These are phyloP conservation scores for Solanum aculeatissimum DNA, from an alignment of 305 asterid genomes.

Conservation along the genomic window DNA sequence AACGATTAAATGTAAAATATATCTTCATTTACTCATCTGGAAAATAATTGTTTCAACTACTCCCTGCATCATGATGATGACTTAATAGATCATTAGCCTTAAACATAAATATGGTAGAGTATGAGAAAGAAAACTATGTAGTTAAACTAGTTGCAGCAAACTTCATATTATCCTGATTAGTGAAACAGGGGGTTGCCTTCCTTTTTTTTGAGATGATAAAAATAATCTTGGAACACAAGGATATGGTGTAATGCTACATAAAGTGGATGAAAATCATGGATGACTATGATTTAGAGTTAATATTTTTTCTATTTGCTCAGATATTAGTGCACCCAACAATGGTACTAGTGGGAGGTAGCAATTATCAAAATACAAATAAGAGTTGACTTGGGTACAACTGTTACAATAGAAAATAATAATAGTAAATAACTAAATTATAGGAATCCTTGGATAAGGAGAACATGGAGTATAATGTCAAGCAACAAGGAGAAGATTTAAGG, in stretches of 20 bases:
- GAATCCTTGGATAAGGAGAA: background rate
- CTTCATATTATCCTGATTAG: background rate
- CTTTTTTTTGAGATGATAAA: background rate
- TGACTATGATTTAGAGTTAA: background rate
- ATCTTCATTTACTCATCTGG: background rate
- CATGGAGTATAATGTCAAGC: background rate
- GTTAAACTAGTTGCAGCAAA: background rate
- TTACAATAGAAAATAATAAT: background rate
- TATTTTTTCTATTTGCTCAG: background rate
- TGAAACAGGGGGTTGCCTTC: background rate
- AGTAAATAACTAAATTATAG: background rate
- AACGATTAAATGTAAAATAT: background rate
- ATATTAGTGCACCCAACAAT: background rate
- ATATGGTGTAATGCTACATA: background rate
- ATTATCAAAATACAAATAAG: background rate
- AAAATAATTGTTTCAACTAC: background rate
- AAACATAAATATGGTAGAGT: background rate
- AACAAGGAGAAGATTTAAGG: background rate
- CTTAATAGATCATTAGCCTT: background rate
- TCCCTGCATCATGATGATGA: background rate
- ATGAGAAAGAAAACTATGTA: background rate
- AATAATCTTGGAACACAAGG: background rate
- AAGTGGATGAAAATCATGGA: background rate
- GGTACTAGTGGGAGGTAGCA: background rate
- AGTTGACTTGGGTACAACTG: background rate